Evolutionary conservation across 2,329 filamentous ascomycete species (phyloP), one percentile per base, ranked within the genome.

Genomic region (Cercospora nicotianae): DNA sequence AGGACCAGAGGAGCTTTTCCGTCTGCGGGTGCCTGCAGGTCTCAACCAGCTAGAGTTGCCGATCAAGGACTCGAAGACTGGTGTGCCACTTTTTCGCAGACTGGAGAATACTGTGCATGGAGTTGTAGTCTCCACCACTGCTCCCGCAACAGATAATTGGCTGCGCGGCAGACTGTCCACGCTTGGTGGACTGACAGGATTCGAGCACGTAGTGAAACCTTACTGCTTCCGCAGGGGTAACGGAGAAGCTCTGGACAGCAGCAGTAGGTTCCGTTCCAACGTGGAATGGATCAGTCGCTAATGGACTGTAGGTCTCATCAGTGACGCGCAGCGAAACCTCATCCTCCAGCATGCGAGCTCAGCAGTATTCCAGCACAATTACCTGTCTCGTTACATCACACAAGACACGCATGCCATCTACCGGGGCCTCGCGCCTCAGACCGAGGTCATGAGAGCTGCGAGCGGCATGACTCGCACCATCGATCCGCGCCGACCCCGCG

Each of bases 241-340:
- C 26, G 59, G 68, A 5, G 64, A 69, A 61, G 68, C 68, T 57
- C 57, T 72, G 1, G 69, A 72, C 33, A 72, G 57, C 36, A 70
- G 66, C 30, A 65, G 70, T 70, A 64, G 33, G 68, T 69, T 48
- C 16, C 33, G 36, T 60, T 26, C 9, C 3, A 42, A 18, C 33
- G 33, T 60, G 3, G 33, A 60, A 18, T 42, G 2, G 31, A 60
- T 39, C 13, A 28, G 16, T 26, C 20, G 33, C 58, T 60, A 60
- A 60, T 42, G n/a, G 8, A 16, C 7, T 42, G 5, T 28, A 60
- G 58, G 58, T 60, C 58, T 60, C 3, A 60, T 60, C 5, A 60
- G 33, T 60, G 3, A 60, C 33, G 58, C 33, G 23, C 33, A 60
- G 58, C 33, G 33, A 4, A 60, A 60, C 31, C 58, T 60, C 1